Conservation (phyloP, 257 asterid genomes). For the Solanum commersonii region DNA sequence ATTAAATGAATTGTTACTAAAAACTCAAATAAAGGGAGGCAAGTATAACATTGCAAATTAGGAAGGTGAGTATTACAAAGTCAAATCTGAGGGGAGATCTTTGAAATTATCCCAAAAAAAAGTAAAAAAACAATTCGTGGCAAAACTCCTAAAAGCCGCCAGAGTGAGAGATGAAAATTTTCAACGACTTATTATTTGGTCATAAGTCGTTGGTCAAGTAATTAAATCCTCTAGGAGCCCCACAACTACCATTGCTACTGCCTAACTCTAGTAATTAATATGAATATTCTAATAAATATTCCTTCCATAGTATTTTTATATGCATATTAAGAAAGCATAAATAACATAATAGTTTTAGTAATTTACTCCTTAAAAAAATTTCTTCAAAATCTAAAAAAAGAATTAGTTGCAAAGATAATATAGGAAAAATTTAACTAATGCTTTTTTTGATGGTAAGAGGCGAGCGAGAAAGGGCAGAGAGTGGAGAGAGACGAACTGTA, state of each 20-base stretch:
- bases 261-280: neutral
- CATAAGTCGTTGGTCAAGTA: neutral
- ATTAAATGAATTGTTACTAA: too few species aligned
- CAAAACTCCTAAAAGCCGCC: neutral
- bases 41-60: too few species aligned
- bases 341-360: too few species aligned
- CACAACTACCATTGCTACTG: neutral
- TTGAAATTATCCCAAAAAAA: too few species aligned
- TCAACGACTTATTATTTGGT: neutral
- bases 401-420: neutral
- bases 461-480: too few species aligned
- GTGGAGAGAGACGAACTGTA: too few species aligned
- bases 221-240: neutral
- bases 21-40: neutral
- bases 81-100: neutral
- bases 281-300: neutral
- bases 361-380: too few species aligned
- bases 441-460: too few species aligned
- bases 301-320: neutral
- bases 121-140: neutral
- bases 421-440: too few species aligned
- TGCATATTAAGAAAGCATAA: neutral
- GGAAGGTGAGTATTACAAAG: neutral
- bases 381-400: too few species aligned
- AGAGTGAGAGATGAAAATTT: neutral